phyloP scores from a whole-genome alignment of 139 green algal genomes.

The Volvox africanus region DNA sequence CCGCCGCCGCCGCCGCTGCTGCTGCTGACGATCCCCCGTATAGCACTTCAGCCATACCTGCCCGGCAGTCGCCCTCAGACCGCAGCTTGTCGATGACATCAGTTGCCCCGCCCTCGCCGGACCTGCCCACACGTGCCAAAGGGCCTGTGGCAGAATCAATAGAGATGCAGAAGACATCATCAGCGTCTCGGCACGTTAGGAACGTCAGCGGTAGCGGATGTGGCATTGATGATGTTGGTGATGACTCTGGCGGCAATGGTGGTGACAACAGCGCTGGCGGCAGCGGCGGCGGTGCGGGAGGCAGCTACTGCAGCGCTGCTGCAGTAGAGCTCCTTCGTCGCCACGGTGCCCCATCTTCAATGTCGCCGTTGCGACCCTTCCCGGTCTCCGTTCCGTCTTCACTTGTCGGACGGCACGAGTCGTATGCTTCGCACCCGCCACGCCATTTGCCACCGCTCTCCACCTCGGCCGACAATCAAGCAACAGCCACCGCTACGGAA shows the following conservation, averaged over 20 bases:
- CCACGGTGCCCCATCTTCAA: background rate
- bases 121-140: background rate
- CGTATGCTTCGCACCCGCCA: background rate
- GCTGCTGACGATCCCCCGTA: background rate
- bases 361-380: background rate
- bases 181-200: background rate
- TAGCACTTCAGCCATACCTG: background rate
- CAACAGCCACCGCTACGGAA: no score
- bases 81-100: background rate
- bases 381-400: background rate
- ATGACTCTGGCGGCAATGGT: no score
- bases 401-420: no score
- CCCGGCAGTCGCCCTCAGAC: background rate
- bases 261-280: no score
- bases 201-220: no score
- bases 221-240: no score
- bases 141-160: background rate
- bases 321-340: no score
- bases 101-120: background rate
- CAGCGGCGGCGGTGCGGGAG: no score
- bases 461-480: background rate
- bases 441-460: background rate
- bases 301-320: background rate
- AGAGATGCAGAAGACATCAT: background rate
- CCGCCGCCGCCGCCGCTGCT: background rate